Evolutionary conservation across 148 eudicot species (phyloP).

Genomic region (Chenopodium formosanum): DNA sequence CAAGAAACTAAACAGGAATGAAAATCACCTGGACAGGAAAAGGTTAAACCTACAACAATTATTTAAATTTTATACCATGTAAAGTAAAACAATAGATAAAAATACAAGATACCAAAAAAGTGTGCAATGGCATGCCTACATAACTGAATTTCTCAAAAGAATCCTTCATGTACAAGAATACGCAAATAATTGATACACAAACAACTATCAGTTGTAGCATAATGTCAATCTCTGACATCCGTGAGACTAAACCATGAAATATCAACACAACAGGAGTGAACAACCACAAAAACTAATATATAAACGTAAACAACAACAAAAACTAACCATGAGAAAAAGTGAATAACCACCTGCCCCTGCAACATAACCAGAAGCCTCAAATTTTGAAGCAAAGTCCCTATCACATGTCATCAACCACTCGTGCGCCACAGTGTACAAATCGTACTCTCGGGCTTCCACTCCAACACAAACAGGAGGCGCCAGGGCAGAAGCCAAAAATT

Average conservation of each 20-base stretch:
- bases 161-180: background rate
- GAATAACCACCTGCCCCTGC: too few species aligned
- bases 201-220: background rate
- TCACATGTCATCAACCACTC: too few species aligned
- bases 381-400: too few species aligned
- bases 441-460: too few species aligned
- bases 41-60: background rate
- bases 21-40: background rate
- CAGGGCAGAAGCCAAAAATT: too few species aligned
- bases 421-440: too few species aligned
- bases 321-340: too few species aligned
- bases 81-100: background rate
- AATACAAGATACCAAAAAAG: background rate
- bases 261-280: background rate
- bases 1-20: background rate
- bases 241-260: background rate
- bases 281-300: too few species aligned
- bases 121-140: background rate
- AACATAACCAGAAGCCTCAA: too few species aligned
- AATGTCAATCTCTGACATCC: background rate
- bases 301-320: too few species aligned
- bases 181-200: background rate
- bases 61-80: background rate
- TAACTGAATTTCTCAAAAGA: background rate
- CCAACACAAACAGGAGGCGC: too few species aligned